These are phyloP conservation scores for Gyromitra esculenta DNA, from an alignment of 2,329 filamentous ascomycete genomes.

Conservation along the genomic window DNA sequence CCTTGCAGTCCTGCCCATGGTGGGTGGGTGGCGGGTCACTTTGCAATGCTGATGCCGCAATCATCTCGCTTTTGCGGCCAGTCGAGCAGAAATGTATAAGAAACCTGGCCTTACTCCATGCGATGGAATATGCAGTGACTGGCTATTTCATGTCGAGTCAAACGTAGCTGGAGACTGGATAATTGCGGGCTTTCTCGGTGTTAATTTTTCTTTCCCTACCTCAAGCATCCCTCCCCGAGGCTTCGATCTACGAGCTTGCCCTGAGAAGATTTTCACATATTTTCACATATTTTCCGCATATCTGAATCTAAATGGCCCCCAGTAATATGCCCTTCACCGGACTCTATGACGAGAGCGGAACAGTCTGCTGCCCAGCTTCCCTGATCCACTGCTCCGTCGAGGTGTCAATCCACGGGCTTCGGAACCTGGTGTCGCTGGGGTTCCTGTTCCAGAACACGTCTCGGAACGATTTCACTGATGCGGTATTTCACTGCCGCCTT, in stretches of 20 bases:
- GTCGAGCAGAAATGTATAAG: slow-evolving; percentile 39
- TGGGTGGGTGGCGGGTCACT: slow-evolving; percentile 27
- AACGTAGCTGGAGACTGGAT: slow-evolving; percentile 42
- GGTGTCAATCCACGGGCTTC: slow-evolving; percentile 42
- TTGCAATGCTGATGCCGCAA: slow-evolving; percentile 31
- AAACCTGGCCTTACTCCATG: slow-evolving; percentile 46
- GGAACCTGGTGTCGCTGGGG: slow-evolving; percentile 47
- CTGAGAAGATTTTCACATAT: slow-evolving; percentile 8
- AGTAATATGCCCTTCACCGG: slow-evolving; percentile 50
- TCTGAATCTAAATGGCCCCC: slow-evolving; percentile 28
- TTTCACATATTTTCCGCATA: not conserved
- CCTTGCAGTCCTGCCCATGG: slow-evolving; percentile 29
- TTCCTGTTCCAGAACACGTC: slow-evolving; percentile 53
- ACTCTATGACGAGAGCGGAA: slow-evolving; percentile 44
- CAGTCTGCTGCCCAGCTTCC: slow-evolving; percentile 39
- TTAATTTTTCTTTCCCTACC: slow-evolving; percentile 34
- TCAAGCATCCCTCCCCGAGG: slow-evolving; percentile 8
- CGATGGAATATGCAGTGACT: slow-evolving; percentile 46
- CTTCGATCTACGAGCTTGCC: slow-evolving; percentile 4
- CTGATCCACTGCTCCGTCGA: slow-evolving; percentile 51
- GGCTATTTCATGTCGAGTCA: slow-evolving; percentile 42
- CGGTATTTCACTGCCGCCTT: slow-evolving; percentile 51
- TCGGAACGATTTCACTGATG: slow-evolving; percentile 43
- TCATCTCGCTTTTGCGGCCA: slow-evolving; percentile 40
- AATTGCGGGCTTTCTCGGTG: slow-evolving; percentile 36